phyloP scores from a whole-genome alignment of 805 yeast species.

The Tetrapisispora pingtungensis region DNA sequence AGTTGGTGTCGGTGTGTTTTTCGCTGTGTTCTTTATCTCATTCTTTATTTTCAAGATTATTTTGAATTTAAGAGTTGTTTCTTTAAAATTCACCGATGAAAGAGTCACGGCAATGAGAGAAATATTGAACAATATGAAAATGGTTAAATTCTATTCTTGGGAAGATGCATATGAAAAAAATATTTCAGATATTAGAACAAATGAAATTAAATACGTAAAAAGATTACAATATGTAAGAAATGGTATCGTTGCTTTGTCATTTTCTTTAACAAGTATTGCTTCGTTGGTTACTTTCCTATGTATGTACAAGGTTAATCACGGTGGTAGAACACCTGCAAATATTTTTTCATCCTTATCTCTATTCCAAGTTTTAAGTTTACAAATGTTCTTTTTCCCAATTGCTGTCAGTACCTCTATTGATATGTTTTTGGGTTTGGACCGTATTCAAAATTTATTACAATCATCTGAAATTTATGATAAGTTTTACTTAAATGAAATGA shows the following conservation, averaged over 20 bases:
- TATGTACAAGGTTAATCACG: slow-evolving; percentile 35
- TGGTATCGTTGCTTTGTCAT: slow-evolving; percentile 51
- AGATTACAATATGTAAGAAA: slow-evolving; percentile 59
- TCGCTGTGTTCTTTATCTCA: slow-evolving; percentile 34
- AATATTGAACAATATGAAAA: slow-evolving; percentile 63
- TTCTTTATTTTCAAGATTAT: slow-evolving; percentile 41
- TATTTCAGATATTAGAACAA: slow-evolving; percentile 44
- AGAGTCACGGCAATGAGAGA: slow-evolving; percentile 74
- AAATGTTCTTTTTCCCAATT: slow-evolving; percentile 59
- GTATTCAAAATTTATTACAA: slow-evolving; percentile 46
- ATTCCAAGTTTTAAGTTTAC: slow-evolving; percentile 51
- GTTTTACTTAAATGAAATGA: slow-evolving; percentile 10
- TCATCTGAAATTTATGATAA: slow-evolving; percentile 30
- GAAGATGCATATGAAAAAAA: slow-evolving; percentile 62
- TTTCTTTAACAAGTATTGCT: slow-evolving; percentile 58
- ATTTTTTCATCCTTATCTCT: slow-evolving; percentile 63
- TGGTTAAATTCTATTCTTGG: slow-evolving; percentile 88
- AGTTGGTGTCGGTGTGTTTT: slow-evolving; percentile 53
- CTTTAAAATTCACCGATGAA: slow-evolving; percentile 58
- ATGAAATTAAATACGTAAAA: slow-evolving; percentile 54
- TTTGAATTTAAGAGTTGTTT: slow-evolving; percentile 44
- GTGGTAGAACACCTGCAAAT: slow-evolving; percentile 42
- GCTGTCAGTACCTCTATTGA: slow-evolving; percentile 61
- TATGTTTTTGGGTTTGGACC: slow-evolving; percentile 49
- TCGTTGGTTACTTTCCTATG: slow-evolving; percentile 52